Evolutionary conservation across 2,329 filamentous ascomycete species (phyloP).

Genomic region (Aspergillus sp.): DNA sequence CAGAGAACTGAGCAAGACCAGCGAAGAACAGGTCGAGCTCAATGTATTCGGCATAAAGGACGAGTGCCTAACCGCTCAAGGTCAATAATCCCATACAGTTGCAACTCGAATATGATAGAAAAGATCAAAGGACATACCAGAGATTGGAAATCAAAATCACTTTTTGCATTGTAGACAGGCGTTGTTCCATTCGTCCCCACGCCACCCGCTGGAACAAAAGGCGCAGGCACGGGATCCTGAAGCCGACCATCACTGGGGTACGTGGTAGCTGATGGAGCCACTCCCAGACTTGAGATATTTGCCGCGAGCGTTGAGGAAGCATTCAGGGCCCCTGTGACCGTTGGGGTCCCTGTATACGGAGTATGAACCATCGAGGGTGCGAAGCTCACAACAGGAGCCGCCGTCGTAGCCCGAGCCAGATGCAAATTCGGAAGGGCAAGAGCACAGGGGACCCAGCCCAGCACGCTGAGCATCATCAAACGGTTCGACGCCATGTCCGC

Average conservation of each 20-base stretch:
- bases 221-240: conserved; percentile 59
- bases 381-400: conserved; percentile 38
- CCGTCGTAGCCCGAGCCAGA: conserved; percentile 5
- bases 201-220: conserved; percentile 65
- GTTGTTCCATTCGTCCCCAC: conserved; percentile 68
- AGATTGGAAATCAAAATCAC: conserved; percentile 77
- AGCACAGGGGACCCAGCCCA: conserved; percentile 12
- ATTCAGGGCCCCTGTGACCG: conserved; percentile 59
- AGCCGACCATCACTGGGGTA: conserved; percentile 66
- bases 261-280: conserved; percentile 54
- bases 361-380: conserved; percentile 56
- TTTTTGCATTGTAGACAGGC: conserved; percentile 68
- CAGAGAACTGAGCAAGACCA: conserved; percentile 61
- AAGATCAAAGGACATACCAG: conserved; percentile 35
- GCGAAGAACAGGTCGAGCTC: conserved; percentile 77
- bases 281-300: conserved; percentile 47
- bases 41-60: conserved; percentile 75
- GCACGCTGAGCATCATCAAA: conserved; percentile 7
- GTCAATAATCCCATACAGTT: not conserved
- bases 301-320: conserved; percentile 45
- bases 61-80: conserved; percentile 44
- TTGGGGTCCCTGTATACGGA: conserved; percentile 57
- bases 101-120: not conserved
- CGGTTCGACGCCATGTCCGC: conserved; percentile 9
- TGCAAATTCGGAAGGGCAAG: conserved; percentile 11